phyloP scores from a whole-genome alignment of 1,284 basidiomycete species.

The Blastosporella zonata region DNA sequence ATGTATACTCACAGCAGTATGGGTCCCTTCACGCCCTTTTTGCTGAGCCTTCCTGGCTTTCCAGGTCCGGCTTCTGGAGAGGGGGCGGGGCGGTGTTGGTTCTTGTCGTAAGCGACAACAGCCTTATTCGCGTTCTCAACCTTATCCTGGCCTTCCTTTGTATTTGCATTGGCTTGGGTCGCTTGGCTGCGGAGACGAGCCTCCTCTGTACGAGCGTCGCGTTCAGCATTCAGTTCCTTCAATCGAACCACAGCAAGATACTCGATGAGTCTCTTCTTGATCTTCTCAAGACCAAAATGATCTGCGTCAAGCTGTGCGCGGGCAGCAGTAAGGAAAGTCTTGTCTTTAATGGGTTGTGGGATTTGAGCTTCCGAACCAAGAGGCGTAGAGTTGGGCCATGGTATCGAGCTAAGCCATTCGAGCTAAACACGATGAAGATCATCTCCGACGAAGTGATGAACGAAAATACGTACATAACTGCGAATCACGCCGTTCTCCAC shows the following conservation, averaged over 20 bases:
- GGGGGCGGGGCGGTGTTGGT: conserved; percentile 9
- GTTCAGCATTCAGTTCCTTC: conserved; percentile 57
- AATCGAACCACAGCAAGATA: conserved; percentile 87
- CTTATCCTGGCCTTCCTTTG: conserved; percentile 13
- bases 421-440: conserved; percentile 43
- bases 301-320: conserved; percentile 80
- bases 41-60: conserved; percentile 18
- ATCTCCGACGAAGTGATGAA: conserved; percentile 22
- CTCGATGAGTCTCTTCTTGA: conserved; percentile 88
- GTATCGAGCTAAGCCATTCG: conserved; percentile 82
- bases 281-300: conserved; percentile 86
- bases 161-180: conserved; percentile 18
- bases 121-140: conserved; percentile 15
- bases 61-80: conserved; percentile 2
- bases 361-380: conserved; percentile 26
- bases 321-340: conserved; percentile 60
- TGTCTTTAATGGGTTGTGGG: conserved; percentile 39
- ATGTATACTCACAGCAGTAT: conserved; percentile 65
- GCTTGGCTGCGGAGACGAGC: conserved; percentile 5
- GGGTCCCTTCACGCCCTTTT: conserved; percentile 67
- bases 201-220: conserved; percentile 29
- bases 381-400: conserved; percentile 55
- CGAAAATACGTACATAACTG: conserved; percentile 55
- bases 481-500: conserved; percentile 78
- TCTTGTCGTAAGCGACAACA: conserved; percentile 10